Evolutionary conservation across 2,329 filamentous ascomycete genomes (phyloP).

Genomic region (Gnomoniopsis sp.): DNA sequence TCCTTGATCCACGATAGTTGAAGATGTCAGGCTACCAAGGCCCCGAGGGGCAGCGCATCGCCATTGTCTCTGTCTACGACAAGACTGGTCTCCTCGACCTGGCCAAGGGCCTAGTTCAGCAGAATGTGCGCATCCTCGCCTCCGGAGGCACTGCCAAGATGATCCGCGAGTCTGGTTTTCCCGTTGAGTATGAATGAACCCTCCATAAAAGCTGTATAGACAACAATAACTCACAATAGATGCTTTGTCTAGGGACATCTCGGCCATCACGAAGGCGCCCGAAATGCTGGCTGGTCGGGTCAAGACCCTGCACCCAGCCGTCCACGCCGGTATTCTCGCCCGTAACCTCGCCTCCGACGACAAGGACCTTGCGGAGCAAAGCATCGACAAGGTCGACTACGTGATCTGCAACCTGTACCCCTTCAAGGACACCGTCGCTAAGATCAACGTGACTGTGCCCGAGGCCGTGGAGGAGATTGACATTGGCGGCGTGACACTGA

Average conservation of each 20-base stretch:
- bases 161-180: conserved; percentile 94
- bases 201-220: not conserved
- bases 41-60: conserved; percentile 55
- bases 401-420: conserved; percentile 99
- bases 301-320: conserved; percentile 96
- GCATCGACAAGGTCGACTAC: conserved; percentile 92
- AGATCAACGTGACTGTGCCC: conserved; percentile 93
- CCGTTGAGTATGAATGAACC: conserved; percentile 69
- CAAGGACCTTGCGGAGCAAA: conserved; percentile 92
- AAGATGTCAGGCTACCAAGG: conserved; percentile 3
- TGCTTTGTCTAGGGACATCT: conserved; percentile 70
- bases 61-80: conserved; percentile 97
- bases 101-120: conserved; percentile 82
- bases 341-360: conserved; percentile 93
- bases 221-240: conserved; percentile 9
- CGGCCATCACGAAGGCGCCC: conserved; percentile 91
- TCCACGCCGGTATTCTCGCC: conserved; percentile 87
- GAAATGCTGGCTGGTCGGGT: conserved; percentile 86
- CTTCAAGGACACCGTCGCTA: conserved; percentile 97
- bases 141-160: conserved; percentile 94
- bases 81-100: conserved; percentile 95
- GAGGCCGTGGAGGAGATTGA: conserved; percentile 99
- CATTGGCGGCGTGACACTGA: conserved; percentile 94
- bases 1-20: not conserved
- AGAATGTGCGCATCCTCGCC: conserved; percentile 88